Evolutionary conservation across 768 basidiomycete species (phyloP).

Genomic region (Cyclocybe cylindracea): DNA sequence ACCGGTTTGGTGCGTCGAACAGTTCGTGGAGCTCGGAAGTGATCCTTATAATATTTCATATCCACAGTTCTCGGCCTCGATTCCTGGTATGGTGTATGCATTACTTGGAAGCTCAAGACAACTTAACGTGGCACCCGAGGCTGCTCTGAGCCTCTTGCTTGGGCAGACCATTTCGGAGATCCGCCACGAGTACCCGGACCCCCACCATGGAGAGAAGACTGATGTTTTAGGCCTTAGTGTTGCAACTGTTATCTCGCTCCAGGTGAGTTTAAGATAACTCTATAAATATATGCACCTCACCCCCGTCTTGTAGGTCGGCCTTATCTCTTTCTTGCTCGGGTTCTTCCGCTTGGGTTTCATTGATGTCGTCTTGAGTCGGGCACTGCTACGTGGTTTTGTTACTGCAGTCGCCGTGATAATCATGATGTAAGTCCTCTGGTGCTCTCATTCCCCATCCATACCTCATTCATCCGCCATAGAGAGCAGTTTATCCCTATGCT

Average conservation of each 20-base stretch:
- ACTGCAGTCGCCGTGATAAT: conserved; percentile 86
- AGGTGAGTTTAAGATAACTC: conserved; percentile 45
- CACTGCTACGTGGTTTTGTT: conserved; percentile 85
- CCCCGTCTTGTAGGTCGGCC: conserved; percentile 56
- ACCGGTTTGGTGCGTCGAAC: conserved; percentile 70
- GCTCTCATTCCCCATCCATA: not conserved
- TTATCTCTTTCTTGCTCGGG: conserved; percentile 85
- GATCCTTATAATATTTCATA: not conserved
- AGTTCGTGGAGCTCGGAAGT: not conserved
- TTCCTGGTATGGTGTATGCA: conserved; percentile 88
- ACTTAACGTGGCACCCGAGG: conserved; percentile 86
- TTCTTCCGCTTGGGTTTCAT: conserved; percentile 90
- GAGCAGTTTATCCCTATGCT: conserved; percentile 92
- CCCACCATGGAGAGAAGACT: conserved; percentile 34
- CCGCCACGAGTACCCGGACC: conserved; percentile 48
- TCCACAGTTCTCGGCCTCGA: conserved; percentile 74
- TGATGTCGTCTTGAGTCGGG: conserved; percentile 90
- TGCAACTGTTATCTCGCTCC: conserved; percentile 81
- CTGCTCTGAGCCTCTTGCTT: conserved; percentile 81
- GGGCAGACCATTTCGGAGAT: conserved; percentile 83
- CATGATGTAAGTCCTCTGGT: conserved; percentile 56
- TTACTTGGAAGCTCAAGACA: conserved; percentile 86
- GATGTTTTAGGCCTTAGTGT: conserved; percentile 65
- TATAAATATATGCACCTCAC: not conserved
- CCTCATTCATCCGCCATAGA: conserved; percentile 32